Conservation (phyloP, 2,329 filamentous ascomycete genomes). For the Alternaria angustiovoidea region DNA sequence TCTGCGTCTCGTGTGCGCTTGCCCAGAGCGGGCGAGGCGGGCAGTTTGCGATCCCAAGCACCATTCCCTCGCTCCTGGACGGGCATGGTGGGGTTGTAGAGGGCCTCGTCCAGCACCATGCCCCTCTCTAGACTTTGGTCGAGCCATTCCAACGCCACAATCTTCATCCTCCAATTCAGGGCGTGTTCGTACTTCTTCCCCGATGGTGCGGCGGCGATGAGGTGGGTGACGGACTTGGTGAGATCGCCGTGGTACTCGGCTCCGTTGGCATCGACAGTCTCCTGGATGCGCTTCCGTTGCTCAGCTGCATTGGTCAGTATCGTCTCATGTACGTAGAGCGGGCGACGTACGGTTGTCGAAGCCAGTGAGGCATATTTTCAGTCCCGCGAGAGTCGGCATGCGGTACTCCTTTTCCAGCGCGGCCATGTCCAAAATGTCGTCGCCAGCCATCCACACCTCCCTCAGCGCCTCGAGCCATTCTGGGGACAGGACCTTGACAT, state of each 20-base stretch:
- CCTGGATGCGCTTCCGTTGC: constrained; percentile 74
- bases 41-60: constrained; percentile 68
- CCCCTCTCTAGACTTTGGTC: constrained; percentile 81
- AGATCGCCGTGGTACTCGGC: constrained; percentile 89
- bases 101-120: constrained; percentile 88
- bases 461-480: constrained; percentile 85
- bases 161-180: constrained; percentile 79
- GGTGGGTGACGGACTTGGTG: constrained; percentile 83
- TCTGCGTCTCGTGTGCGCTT: constrained; percentile 46
- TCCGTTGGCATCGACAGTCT: constrained; percentile 73
- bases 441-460: constrained; percentile 80
- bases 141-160: constrained; percentile 87
- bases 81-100: constrained; percentile 79
- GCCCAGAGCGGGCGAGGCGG: constrained; percentile 52
- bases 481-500: constrained; percentile 83
- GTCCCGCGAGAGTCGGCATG: constrained; percentile 68
- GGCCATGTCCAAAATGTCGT: constrained; percentile 75
- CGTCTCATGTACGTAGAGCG: neutral
- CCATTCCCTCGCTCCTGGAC: constrained; percentile 75
- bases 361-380: constrained; percentile 74
- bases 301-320: constrained; percentile 58
- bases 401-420: constrained; percentile 72
- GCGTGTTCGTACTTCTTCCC: constrained; percentile 93
- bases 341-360: constrained; percentile 68
- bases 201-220: constrained; percentile 79